Base-by-base conservation (phyloP, 352 stramenopile species). In the Phytophthora foliorum region DNA sequence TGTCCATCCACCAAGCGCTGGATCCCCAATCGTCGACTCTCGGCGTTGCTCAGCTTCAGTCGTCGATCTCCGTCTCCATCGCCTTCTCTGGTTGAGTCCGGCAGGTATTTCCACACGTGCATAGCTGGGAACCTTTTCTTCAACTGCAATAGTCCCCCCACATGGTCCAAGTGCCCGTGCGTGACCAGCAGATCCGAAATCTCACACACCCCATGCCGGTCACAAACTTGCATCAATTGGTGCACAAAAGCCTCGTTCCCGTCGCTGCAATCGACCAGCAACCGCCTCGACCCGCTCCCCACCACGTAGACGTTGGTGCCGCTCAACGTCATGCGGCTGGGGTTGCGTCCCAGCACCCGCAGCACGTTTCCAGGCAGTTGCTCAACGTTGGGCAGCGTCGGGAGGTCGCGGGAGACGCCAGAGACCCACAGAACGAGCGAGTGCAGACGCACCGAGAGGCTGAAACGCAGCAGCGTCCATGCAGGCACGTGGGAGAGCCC, bases 251-350 rank as follows among this genome's bases (percentile, higher is more conserved):
- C 42, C 4, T 24, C 41, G 62, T 94, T 94, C 31, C 90, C 90
- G 61, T 97, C 89, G 62, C 89, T 90, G 0, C 78, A 71, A 63
- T 97, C 90, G 22, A 97, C 78, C 32, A 97, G 69, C n/a, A 95
- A 63, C 32, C 90, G 81, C 48, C 54, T 69, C 3, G 62, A 34
- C 1, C 88, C 89, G 3, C 65, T 70, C n/a, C 93, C 92, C 8
- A 98, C 65, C 6, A 98, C 45, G 63, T 98, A 98, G 49, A 89
- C 95, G 71, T 98, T 98, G 9, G 91, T 98, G 32, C 93, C 94
- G 22, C 82, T 73, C 6, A 98, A 71, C 25, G 93, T 98, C 79
- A 98, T 93, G 27, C 86, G 74, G 34, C 92, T 92, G 19, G 92
- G 90, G 63, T 98, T 98, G 22, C 84, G 71, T 14, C 91, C 92